These are phyloP conservation scores for Grosmannia huntii DNA, from an alignment of 2,329 filamentous ascomycete genomes.

Conservation along the genomic window DNA sequence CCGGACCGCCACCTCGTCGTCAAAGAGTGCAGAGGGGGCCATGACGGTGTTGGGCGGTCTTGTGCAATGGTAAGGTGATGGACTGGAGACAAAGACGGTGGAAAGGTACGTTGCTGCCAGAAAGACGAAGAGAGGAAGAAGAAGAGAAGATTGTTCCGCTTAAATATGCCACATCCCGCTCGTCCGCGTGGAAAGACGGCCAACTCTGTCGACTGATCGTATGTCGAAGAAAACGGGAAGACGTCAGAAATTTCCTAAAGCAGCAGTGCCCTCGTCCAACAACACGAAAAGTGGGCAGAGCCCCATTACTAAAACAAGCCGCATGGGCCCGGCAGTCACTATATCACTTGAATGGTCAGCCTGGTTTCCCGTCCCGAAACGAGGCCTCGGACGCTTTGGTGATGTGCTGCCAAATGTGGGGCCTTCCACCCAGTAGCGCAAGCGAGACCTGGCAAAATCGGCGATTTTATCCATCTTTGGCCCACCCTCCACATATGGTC, in stretches of 20 bases:
- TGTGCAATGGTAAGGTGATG: not conserved
- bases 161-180: not conserved
- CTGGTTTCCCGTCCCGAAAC: not conserved
- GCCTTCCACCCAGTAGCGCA: not conserved
- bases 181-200: not conserved
- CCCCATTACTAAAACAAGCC: not conserved
- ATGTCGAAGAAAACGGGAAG: not conserved
- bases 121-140: not conserved
- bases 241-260: conserved; percentile 6
- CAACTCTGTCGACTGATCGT: not conserved
- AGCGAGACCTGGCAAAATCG: not conserved
- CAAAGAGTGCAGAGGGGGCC: conserved; percentile 17
- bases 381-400: not conserved
- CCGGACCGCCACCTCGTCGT: conserved; percentile 8
- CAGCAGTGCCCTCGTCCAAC: not conserved
- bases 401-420: not conserved
- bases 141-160: not conserved
- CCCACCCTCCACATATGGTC: not conserved
- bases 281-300: conserved; percentile 1
- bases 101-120: not conserved
- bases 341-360: not conserved
- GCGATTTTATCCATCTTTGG: not conserved
- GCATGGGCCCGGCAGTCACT: not conserved
- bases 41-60: conserved; percentile 11
- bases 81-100: not conserved